Base-by-base conservation (phyloP, 257 asterid species). In the Rubia yunnanensis region DNA sequence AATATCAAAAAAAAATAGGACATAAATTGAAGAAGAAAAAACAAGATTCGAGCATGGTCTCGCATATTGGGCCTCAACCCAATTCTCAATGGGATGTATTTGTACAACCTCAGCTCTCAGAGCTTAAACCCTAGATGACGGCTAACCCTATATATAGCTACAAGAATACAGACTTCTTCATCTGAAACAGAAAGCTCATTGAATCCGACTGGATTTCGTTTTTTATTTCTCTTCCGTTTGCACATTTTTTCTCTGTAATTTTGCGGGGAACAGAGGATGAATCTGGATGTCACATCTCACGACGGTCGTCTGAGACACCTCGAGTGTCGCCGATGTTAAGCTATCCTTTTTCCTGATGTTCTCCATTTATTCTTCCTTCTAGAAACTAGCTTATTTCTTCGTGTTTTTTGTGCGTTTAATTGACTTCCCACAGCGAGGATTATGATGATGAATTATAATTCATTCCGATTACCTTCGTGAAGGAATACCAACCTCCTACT, bases 291-390 rank as follows among this genome's bases (percentile, higher is more conserved):
- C 72, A 72, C 32, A 82, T 86, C 95, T 89, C 95, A 86, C 94
- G 91, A 89, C 90, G 95, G 91, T 87, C 89, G 79, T 89, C 91
- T 87, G 95, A 83, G 83, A 64, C 72, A 34, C 24, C 10, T n/a
- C 75, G 72, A 10, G 86, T 79, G 87, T 72, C 82, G 46, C 48
- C 84, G 95, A 86, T 86, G 84, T 17, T 34, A 41, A 27, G 74
- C 32, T n/a, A 73, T 86, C 91, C 91, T 54, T 27, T 32, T 74
- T 44, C 86, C 88, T 85, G 94, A 87, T 82, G 88, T 78, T 44
- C 63, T 34, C 4, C 17, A n/a, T n/a, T n/a, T n/a, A n/a, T n/a
- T n/a, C 17, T 38, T 4, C 17, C 17, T 23, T 38, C 8, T 14
- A 24, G 7, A 52, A 52, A 53, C n/a, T 18, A 5, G 26, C 3